Base-by-base conservation (phyloP, 2,329 filamentous ascomycete species). In the Diaporthe longicolla region DNA sequence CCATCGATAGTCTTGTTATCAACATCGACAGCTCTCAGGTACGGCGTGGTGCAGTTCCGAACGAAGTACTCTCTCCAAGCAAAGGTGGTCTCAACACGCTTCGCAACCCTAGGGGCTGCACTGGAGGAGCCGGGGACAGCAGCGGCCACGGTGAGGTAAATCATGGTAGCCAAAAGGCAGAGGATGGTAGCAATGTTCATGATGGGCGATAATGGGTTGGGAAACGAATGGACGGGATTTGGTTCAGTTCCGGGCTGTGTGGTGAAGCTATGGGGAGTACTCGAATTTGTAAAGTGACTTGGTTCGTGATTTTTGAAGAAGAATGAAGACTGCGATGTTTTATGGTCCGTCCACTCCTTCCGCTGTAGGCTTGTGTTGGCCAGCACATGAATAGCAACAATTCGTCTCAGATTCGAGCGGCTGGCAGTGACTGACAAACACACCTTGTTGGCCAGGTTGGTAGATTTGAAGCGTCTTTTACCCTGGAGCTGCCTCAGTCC, bases 81-180 rank as follows among this genome's bases (percentile, higher is more conserved):
- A 11, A 61, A 72, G 40, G 55, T 74, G 50, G 50, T 52, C 55
- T 74, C 71, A 19, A 65, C 58, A 21, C 73, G 70, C 48, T 65
- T 73, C 13, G n/a, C 40, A 32, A 57, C 29, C 11, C 19, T 11
- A 21, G 61, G 9, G 1, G 55, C 11, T 3, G n/a, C 1, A 3
- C 26, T 10, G 7, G 24, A 19, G 40, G 40, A 21, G 29, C 26
- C 55, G 6, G 35, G 43, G 4, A 26, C n/a, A 19, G 48, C 37
- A 9, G 70, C 73, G 13, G 43, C 11, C 45, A 15, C 19, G 29
- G 8, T 5, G 10, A 37, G 35, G 26, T 48, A 50, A 10, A 35
- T n/a, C 40, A 58, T 21, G 8, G 19, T 72, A 35, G 24, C 70
- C 24, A 72, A 43, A 13, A 66, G 37, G 26, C 52, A 26, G 17